phyloP scores from a whole-genome alignment of 1,284 basidiomycete genomes.

The Bjerkandera adusta region DNA sequence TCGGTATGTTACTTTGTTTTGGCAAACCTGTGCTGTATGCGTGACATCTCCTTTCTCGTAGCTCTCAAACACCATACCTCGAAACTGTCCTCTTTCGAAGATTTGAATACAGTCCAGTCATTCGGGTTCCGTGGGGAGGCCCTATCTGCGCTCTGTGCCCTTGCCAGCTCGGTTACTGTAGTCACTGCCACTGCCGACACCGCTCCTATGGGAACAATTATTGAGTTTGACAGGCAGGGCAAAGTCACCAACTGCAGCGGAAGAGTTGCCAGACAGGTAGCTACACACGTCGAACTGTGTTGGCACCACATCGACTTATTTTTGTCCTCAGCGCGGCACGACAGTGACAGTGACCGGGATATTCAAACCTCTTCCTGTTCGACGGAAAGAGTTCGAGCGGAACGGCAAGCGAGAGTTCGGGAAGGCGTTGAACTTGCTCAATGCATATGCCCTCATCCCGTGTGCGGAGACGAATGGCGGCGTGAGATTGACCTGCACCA shows the following conservation, averaged over 20 bases:
- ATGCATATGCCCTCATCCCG: constrained; percentile 90
- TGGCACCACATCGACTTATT: background rate
- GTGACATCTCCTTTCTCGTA: constrained; percentile 27
- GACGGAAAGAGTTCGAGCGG: constrained; percentile 89
- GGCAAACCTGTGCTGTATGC: background rate
- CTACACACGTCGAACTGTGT: constrained; percentile 19
- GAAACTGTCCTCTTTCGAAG: constrained; percentile 79
- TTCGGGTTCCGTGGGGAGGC: constrained; percentile 99
- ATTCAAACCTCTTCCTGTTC: constrained; percentile 85
- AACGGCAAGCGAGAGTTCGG: constrained; percentile 90
- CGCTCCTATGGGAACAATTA: constrained; percentile 75
- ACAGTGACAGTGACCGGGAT: constrained; percentile 77
- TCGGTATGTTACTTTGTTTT: constrained; percentile 54
- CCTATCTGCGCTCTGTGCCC: constrained; percentile 87
- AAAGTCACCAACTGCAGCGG: constrained; percentile 46
- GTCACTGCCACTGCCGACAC: constrained; percentile 72
- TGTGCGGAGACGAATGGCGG: constrained; percentile 51
- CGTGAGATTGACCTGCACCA: constrained; percentile 77
- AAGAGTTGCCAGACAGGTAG: constrained; percentile 74
- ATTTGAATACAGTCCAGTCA: constrained; percentile 74
- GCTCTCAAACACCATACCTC: constrained; percentile 94
- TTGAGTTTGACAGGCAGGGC: constrained; percentile 72
- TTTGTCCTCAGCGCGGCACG: constrained; percentile 71
- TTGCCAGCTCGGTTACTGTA: constrained; percentile 71
- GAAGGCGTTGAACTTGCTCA: constrained; percentile 80